phyloP scores from a whole-genome alignment of 192 early-diverging fungal species.

The Pilaira anomala region DNA sequence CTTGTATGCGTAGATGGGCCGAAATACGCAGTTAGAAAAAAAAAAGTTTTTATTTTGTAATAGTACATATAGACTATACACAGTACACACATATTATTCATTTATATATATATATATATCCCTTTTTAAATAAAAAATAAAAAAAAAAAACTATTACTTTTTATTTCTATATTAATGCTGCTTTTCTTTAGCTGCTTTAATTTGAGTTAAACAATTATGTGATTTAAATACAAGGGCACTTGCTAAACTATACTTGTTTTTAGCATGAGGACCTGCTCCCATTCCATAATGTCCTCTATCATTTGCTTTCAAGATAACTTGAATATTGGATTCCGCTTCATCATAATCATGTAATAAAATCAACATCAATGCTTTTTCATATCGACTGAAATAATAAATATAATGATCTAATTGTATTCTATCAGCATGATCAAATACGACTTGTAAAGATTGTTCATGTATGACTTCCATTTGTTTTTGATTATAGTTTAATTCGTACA shows the following conservation, averaged over 20 bases:
- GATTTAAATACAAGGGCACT: conserved; percentile 56
- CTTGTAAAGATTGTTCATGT: conserved; percentile 31
- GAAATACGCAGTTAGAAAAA: conserved; percentile 4
- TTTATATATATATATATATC: too few species aligned
- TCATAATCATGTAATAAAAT: conserved; percentile 36
- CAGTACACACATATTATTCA: too few species aligned
- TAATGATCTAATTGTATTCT: conserved; percentile 62
- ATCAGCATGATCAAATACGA: conserved; percentile 50
- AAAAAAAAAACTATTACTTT: too few species aligned
- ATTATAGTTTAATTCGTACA: conserved; percentile 16
- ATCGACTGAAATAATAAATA: conserved; percentile 54
- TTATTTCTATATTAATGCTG: too few species aligned
- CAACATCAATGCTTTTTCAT: conserved; percentile 56
- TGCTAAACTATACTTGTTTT: conserved; percentile 64
- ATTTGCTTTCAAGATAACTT: conserved; percentile 45
- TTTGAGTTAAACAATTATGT: conserved; percentile 43
- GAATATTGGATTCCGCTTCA: conserved; percentile 49
- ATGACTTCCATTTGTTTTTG: background rate
- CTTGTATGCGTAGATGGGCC: conserved; percentile 13
- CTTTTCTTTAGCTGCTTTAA: background rate
- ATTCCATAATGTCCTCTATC: conserved; percentile 25
- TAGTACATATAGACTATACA: too few species aligned
- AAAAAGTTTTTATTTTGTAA: background rate
- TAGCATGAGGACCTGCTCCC: conserved; percentile 43
- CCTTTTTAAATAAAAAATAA: too few species aligned